Evolutionary conservation across 2,329 filamentous ascomycete genomes (phyloP).

Genomic region (Biscogniauxia mediterranea): DNA sequence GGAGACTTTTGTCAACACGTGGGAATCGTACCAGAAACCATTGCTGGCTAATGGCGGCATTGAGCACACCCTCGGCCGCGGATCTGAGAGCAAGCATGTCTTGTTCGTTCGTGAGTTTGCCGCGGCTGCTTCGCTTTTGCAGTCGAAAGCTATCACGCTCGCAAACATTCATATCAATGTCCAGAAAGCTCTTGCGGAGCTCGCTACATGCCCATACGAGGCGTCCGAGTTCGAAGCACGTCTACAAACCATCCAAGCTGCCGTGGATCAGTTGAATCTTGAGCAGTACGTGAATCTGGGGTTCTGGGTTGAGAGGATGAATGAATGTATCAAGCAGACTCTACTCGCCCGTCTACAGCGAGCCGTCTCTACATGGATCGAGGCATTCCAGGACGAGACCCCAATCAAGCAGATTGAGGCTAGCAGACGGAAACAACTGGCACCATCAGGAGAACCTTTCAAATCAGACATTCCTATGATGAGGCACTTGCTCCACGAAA

Average conservation of each 20-base stretch:
- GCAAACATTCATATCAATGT: conserved; percentile 75
- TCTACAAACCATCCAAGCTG: conserved; percentile 81
- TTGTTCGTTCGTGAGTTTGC: conserved; percentile 96
- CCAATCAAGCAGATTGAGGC: conserved; percentile 43
- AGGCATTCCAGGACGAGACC: conserved; percentile 69
- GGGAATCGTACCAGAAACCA: conserved; percentile 77
- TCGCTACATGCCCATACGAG: conserved; percentile 83
- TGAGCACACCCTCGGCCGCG: conserved; percentile 50
- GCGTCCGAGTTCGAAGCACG: conserved; percentile 74
- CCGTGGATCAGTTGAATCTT: conserved; percentile 93
- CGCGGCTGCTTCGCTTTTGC: conserved; percentile 79
- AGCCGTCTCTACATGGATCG: conserved; percentile 84
- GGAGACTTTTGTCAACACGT: conserved; percentile 97
- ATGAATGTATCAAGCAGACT: conserved; percentile 77
- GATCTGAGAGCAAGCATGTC: conserved; percentile 86
- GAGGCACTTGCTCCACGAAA: conserved; percentile 77
- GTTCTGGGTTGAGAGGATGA: conserved; percentile 86
- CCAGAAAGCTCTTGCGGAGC: conserved; percentile 78
- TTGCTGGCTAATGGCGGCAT: conserved; percentile 58
- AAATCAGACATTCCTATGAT: conserved; percentile 62
- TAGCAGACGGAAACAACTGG: conserved; percentile 50
- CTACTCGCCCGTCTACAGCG: conserved; percentile 79
- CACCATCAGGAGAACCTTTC: conserved; percentile 41
- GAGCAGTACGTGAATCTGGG: conserved; percentile 94
- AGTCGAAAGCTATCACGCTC: conserved; percentile 80